Evolutionary conservation across 495 filamentous ascomycete species (phyloP), one percentile per base, ranked within the genome.

Genomic region (Rhypophila decipiens): DNA sequence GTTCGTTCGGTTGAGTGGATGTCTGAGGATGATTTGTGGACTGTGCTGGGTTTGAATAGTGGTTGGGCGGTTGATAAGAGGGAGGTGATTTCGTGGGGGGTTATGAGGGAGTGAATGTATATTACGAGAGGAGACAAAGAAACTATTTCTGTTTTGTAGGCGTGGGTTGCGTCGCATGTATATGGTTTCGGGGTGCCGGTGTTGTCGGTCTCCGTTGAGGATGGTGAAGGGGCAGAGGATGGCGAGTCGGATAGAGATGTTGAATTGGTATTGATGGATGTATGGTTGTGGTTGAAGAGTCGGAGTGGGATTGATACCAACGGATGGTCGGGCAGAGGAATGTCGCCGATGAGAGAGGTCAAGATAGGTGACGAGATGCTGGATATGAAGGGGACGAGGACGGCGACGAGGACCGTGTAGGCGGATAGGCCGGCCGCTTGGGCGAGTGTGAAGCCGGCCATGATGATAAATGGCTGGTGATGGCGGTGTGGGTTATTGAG

Each of bases 51-150:
- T 4, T 57, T 52, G 44, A 74, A 74, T 4, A 18, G 24, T 3
- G 59, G 58, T 42, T 71, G 64, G 42, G 66, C 70, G 2, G 62
- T 63, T 24, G 51, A 51, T 21, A 73, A 60, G 3, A 74, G 60
- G 0, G 65, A 57, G 5, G 49, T 29, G 17, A 67, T 67, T 47
- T 74, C 71, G 15, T 39, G 13, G 0, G 63, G 50, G 1, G 65
- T 45, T 23, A 74, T 52, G 54, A 73, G 67, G 36, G 60, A 50
- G 47, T 69, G 63, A 53, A 73, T 69, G 53, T 73, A 73, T 45
- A 74, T 67, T 23, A 73, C 55, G 2, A 73, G 54, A 0, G 71
- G 70, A n/a, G 71, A 66, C 15, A 74, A 57, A 10, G 68, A 72
- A 20, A 74, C 60, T 22, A 74, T 58, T 37, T 69, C 66, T 0